A percentile compares a stretch with the other conserved stretches of the same genome.
Conservation (phyloP, 2,329 filamentous ascomycete species). For the Cytospora mali region DNA sequence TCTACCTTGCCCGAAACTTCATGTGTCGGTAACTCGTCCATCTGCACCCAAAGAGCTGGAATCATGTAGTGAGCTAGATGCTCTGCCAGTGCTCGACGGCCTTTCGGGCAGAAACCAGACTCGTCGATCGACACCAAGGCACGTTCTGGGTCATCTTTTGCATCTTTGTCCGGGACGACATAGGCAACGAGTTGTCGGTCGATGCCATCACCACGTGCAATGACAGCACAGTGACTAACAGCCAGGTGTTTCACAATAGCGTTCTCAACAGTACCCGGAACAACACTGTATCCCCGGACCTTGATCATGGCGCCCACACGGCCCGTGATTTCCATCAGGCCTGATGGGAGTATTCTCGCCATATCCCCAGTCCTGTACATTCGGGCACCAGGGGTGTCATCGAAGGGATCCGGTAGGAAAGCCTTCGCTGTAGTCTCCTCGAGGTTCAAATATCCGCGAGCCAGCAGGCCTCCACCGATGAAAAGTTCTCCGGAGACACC, state of each 20-base stretch:
- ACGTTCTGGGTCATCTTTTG: constrained; percentile 18
- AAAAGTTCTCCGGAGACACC: constrained; percentile 73
- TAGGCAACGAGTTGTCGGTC: constrained; percentile 78
- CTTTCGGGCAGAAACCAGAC: constrained; percentile 70
- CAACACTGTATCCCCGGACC: constrained; percentile 75
- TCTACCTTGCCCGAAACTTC: constrained; percentile 80
- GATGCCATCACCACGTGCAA: constrained; percentile 74
- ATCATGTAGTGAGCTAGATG: constrained; percentile 84
- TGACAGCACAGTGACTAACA: constrained; percentile 71
- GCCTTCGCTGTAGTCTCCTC: constrained; percentile 75
- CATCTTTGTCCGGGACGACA: constrained; percentile 67
- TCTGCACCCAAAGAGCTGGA: constrained; percentile 73
- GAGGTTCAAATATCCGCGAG: constrained; percentile 77
- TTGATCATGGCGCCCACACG: constrained; percentile 81
- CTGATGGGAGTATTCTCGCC: constrained; percentile 67
- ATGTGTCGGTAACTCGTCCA: constrained; percentile 72
- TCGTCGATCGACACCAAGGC: constrained; percentile 66
- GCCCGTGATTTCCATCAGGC: constrained; percentile 74
- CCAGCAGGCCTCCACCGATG: constrained; percentile 72
- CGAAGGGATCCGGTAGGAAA: constrained; percentile 69
- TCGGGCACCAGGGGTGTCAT: constrained; percentile 58
- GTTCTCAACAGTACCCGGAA: constrained; percentile 75
- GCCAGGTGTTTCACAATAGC: constrained; percentile 70
- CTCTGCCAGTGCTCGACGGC: constrained; percentile 64
- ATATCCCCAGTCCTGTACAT: constrained; percentile 78